Evolutionary conservation across 208 protist species (phyloP).

Genomic region (Acanthamoeba polyphaga): DNA sequence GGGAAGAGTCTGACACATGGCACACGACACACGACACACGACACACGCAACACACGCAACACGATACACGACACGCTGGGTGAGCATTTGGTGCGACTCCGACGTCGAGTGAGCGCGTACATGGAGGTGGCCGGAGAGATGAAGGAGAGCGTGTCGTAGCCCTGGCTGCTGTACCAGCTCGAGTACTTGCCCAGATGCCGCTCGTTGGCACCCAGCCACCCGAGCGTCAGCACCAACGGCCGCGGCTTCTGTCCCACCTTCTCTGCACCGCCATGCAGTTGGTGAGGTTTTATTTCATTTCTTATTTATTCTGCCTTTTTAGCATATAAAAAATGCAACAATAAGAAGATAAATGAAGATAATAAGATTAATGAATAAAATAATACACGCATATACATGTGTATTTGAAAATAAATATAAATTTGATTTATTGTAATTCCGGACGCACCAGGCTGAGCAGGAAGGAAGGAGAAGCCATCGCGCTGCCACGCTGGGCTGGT

Average conservation of each 20-base stretch:
- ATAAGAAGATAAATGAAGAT: too few relatives aligned
- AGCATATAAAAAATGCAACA: too few relatives aligned
- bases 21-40: background rate
- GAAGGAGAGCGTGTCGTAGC: constrained; percentile 57
- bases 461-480: constrained; percentile 8
- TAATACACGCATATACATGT: too few relatives aligned
- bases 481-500: background rate
- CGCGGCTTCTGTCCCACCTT: background rate
- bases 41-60: background rate
- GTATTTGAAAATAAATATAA: too few relatives aligned
- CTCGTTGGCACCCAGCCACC: constrained; percentile 46
- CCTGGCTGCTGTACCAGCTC: constrained; percentile 62
- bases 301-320: too few relatives aligned
- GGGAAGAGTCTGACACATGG: background rate
- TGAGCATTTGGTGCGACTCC: background rate
- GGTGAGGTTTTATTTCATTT: too few relatives aligned
- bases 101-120: background rate
- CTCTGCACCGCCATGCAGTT: background rate
- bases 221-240: constrained; percentile 3
- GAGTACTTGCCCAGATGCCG: constrained; percentile 52
- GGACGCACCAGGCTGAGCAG: background rate
- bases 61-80: background rate
- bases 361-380: too few relatives aligned
- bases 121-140: constrained; percentile 37
- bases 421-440: background rate